Base-by-base conservation (phyloP, 2,329 filamentous ascomycete species). In the Xylariaceae sp. region DNA sequence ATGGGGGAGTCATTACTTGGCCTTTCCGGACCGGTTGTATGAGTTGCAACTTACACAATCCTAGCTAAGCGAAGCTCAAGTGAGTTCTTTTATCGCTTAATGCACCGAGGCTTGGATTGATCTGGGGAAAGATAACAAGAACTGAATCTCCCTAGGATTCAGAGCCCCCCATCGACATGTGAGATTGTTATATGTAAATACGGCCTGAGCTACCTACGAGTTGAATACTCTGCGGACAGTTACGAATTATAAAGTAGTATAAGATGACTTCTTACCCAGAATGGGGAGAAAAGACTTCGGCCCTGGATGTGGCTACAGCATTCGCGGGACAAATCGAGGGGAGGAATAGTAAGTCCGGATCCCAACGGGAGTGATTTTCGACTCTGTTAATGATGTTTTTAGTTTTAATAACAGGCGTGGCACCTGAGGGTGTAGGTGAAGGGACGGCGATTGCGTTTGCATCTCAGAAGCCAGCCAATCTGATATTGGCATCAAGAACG, bases 401-500 rank as follows among this genome's bases (percentile, higher is more conserved):
- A 76, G 74, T 78, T 23, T 55, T 77, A 40, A 65, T 78, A 47
- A 80, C 77, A 0, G 77, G 77, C 4, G 67, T 79, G 54, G 72
- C 74, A 9, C 77, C 75, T 2, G 67, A 69, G 7, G 73, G 77
- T 37, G 74, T 79, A 10, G 77, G 77, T 10, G 70, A 71, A 37
- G 67, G 73, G 1, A 78, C 76, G 0, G 75, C 73, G 2, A 52
- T 74, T 10, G 75, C 76, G 18, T 74, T 81, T 41, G 78, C 78
- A 2, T 74, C 77, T 0, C 78, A 81, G 48, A 63, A 63, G 2
- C 77, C 79, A 0, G 66, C 64, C 0, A 67, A 69, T 18, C 72
- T 82, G 18, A 73, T 79, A 40, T 71, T 80, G 12, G 77, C 71
- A 1, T 80, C 79, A 2, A 75, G 80, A 16, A 79, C 75, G 9